phyloP scores from a whole-genome alignment of 768 basidiomycete genomes.

The Hericium alpestre region DNA sequence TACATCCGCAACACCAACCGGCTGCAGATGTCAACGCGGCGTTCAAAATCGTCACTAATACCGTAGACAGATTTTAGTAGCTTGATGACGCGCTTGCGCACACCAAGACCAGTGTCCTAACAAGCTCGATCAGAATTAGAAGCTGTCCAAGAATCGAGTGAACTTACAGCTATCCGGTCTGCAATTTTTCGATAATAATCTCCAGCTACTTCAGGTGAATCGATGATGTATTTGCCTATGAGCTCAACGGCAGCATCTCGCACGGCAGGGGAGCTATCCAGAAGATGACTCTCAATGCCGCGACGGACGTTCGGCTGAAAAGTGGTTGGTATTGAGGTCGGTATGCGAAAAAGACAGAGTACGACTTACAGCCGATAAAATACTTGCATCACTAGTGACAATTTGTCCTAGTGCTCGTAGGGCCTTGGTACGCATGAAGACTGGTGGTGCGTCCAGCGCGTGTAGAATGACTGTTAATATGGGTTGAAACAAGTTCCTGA shows the following conservation, averaged over 20 bases:
- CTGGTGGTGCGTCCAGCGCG: constrained; percentile 74
- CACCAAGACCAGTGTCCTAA: constrained; percentile 88
- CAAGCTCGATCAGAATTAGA: neutral
- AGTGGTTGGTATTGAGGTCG: constrained; percentile 1
- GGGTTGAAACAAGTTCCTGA: constrained; percentile 74
- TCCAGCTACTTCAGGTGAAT: constrained; percentile 76
- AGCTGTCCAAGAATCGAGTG: neutral
- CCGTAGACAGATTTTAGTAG: constrained; percentile 75
- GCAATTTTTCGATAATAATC: constrained; percentile 86
- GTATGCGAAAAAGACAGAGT: neutral
- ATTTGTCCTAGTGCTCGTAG: constrained; percentile 83
- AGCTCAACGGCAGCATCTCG: constrained; percentile 95
- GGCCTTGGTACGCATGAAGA: constrained; percentile 92
- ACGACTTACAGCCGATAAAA: constrained; percentile 58
- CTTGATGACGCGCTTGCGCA: constrained; percentile 94
- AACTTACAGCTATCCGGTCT: constrained; percentile 77
- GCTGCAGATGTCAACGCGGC: constrained; percentile 70
- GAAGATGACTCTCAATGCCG: constrained; percentile 81
- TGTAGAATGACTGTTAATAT: constrained; percentile 71
- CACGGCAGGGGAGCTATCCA: constrained; percentile 88
- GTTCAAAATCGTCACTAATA: constrained; percentile 45
- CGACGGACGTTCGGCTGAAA: constrained; percentile 64
- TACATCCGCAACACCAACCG: constrained; percentile 74
- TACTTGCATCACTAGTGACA: constrained; percentile 77
- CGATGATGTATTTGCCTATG: constrained; percentile 94